Evolutionary conservation across 2,329 filamentous ascomycete species (phyloP).

Genomic region (Sclerotinia sclerotiorum): DNA sequence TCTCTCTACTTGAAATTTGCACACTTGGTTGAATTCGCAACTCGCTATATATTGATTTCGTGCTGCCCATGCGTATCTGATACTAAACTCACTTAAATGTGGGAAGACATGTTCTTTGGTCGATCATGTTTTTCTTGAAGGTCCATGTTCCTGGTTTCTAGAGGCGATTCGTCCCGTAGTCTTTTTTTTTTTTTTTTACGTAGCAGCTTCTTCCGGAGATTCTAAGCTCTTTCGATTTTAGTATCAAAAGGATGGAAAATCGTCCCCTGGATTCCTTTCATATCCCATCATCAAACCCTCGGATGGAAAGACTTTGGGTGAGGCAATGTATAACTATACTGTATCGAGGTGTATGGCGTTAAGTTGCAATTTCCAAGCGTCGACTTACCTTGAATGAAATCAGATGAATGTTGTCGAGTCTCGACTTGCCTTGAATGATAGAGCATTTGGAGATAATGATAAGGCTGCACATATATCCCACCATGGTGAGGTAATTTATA

Average conservation of each 20-base stretch:
- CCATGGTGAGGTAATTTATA: slow-evolving; percentile 9
- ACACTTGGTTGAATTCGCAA: background rate
- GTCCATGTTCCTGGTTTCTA: background rate
- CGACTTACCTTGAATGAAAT: background rate
- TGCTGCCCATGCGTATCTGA: background rate
- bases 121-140: background rate
- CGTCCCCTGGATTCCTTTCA: background rate
- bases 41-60: background rate
- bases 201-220: background rate
- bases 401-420: too few relatives aligned
- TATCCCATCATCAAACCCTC: background rate
- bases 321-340: background rate
- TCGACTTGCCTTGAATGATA: background rate
- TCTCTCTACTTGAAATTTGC: background rate
- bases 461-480: background rate
- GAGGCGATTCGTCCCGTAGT: background rate
- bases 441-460: background rate
- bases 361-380: background rate
- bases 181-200: too few relatives aligned
- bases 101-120: background rate
- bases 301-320: too few relatives aligned
- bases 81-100: background rate
- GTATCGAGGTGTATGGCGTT: background rate
- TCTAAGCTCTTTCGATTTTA: background rate
- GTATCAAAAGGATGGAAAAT: background rate